Conservation (phyloP, 805 yeast species). For the Phaffomyces opuntiae region DNA sequence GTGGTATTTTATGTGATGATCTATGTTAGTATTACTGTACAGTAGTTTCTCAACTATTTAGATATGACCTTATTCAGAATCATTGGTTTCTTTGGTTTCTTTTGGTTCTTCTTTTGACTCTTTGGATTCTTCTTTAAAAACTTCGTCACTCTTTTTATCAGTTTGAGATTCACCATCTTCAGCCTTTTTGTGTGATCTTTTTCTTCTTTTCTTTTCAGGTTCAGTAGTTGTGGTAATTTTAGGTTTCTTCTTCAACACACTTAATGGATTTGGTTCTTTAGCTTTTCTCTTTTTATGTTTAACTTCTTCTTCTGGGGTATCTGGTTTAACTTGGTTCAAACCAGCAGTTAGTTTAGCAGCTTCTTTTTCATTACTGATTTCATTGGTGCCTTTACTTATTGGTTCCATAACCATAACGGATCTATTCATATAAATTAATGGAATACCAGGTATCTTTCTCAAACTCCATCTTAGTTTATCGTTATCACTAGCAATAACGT, state of each 20-base stretch:
- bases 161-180: slow-evolving; percentile 5
- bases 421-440: slow-evolving; percentile 78
- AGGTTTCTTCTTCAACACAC: slow-evolving; percentile 67
- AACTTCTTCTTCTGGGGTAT: slow-evolving; percentile 27
- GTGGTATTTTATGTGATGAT: background rate
- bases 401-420: slow-evolving; percentile 98
- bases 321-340: slow-evolving; percentile 59
- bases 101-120: background rate
- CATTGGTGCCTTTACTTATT: slow-evolving; percentile 61
- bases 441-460: slow-evolving; percentile 82
- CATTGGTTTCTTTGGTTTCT: background rate
- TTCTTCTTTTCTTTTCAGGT: slow-evolving; percentile 14
- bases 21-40: background rate
- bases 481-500: slow-evolving; percentile 82
- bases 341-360: slow-evolving; percentile 66
- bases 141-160: background rate
- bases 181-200: slow-evolving; percentile 17
- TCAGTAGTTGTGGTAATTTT: slow-evolving; percentile 13
- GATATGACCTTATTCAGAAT: background rate
- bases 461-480: slow-evolving; percentile 54
- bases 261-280: slow-evolving; percentile 84
- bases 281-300: slow-evolving; percentile 48
- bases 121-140: too few relatives aligned
- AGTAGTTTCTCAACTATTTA: background rate
- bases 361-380: slow-evolving; percentile 47